Percentiles rank a stretch among this genome's conserved stretches.
phyloP scores from a whole-genome alignment of 257 asterid genomes.

The Solanum microdontum region DNA sequence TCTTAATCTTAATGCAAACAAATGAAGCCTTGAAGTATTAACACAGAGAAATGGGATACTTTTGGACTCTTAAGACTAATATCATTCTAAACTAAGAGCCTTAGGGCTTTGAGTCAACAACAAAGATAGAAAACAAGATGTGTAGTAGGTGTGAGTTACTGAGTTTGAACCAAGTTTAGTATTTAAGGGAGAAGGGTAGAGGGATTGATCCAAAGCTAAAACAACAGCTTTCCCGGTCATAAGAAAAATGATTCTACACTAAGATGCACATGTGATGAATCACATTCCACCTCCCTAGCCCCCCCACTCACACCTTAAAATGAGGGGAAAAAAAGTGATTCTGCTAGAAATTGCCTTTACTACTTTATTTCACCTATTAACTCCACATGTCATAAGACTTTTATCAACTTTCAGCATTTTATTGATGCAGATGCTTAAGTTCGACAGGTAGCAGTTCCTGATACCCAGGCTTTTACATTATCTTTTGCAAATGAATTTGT shows the following conservation, averaged over 20 bases:
- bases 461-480: neutral
- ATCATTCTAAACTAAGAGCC: neutral
- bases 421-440: neutral
- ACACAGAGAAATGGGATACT: neutral
- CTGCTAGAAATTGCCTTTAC: neutral
- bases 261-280: neutral
- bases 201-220: neutral
- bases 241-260: neutral
- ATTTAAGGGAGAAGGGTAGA: neutral
- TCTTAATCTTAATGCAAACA: too few species aligned
- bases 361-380: neutral
- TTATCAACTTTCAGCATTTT: neutral
- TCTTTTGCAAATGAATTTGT: neutral
- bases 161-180: neutral
- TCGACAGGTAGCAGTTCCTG: neutral
- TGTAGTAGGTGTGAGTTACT: neutral
- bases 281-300: neutral
- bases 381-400: neutral
- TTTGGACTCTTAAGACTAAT: neutral
- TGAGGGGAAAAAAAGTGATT: neutral
- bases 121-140: neutral
- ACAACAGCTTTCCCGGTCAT: neutral
- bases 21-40: neutral
- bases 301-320: neutral
- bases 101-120: neutral